Conservation (phyloP, 164 flowering plant genomes). For the Sedum album region DNA sequence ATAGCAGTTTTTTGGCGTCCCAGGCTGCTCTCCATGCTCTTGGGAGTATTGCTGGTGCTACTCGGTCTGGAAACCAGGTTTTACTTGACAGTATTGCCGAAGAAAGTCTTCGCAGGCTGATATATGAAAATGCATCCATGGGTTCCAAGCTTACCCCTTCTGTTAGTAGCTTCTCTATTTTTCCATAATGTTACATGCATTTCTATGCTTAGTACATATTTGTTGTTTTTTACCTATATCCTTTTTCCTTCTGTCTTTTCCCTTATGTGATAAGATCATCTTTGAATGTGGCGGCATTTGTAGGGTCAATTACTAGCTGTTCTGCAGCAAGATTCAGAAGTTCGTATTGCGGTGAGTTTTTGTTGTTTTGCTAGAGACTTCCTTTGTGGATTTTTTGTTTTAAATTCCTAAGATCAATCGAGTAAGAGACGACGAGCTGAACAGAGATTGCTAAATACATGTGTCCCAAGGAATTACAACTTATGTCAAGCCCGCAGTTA, state of each 20-base stretch:
- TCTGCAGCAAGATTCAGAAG: constrained; percentile 68
- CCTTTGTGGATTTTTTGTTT: neutral
- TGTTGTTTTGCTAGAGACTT: neutral
- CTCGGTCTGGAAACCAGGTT: constrained; percentile 29
- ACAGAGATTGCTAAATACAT: neutral
- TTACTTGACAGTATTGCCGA: constrained; percentile 48
- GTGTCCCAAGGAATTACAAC: too few species aligned
- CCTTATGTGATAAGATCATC: neutral
- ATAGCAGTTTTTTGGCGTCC: constrained; percentile 3
- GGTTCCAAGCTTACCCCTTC: constrained; percentile 81
- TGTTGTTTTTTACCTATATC: too few species aligned
- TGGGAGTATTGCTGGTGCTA: constrained; percentile 68
- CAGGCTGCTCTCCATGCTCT: constrained; percentile 96
- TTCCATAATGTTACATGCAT: neutral
- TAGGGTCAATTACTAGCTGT: constrained; percentile 75
- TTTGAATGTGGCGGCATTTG: constrained; percentile 15
- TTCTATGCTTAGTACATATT: neutral
- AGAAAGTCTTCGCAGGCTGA: constrained; percentile 51
- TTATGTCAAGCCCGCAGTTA: too few species aligned
- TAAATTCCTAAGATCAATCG: too few species aligned
- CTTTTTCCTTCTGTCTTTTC: too few species aligned
- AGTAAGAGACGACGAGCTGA: neutral
- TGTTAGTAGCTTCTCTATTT: constrained; percentile 29
- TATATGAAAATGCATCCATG: constrained; percentile 60
- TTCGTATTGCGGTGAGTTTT: constrained; percentile 70